Conservation (phyloP, 495 filamentous ascomycete species). For the Neurospora terricola region DNA sequence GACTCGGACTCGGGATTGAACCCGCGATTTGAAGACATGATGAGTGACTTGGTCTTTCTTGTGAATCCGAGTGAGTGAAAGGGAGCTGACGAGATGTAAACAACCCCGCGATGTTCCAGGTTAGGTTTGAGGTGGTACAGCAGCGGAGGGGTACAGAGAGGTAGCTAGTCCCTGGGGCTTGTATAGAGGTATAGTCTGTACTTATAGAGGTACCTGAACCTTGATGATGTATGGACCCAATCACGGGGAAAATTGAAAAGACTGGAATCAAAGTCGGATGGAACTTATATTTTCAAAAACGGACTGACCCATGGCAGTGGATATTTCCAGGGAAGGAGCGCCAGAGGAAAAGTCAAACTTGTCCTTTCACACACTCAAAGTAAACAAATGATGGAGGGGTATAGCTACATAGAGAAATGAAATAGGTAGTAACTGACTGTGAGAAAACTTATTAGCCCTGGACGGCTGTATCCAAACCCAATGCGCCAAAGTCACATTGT, state of each 20-base stretch:
- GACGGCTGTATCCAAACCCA: neutral
- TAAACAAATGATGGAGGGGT: neutral
- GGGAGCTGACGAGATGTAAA: neutral
- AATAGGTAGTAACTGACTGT: neutral
- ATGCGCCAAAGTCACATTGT: neutral
- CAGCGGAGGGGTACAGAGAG: neutral
- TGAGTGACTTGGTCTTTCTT: neutral
- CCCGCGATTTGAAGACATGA: conserved; percentile 14
- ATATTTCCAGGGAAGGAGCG: neutral
- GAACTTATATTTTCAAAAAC: neutral
- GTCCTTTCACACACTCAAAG: neutral
- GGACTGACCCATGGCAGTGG: neutral
- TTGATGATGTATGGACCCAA: neutral
- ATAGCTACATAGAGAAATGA: neutral
- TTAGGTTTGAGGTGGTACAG: neutral
- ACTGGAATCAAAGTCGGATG: neutral
- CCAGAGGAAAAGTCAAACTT: neutral
- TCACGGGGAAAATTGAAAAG: neutral
- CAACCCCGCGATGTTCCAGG: neutral
- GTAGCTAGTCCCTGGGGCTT: neutral
- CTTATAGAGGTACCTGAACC: neutral
- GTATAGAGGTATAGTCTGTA: neutral
- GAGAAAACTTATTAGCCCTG: neutral
- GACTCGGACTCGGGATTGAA: conserved; percentile 42
- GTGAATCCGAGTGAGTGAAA: neutral